A percentile compares a stretch with the other conserved stretches of the same genome.
Conservation (phyloP, 1,284 basidiomycete species). For the Golubevia pallescens region DNA sequence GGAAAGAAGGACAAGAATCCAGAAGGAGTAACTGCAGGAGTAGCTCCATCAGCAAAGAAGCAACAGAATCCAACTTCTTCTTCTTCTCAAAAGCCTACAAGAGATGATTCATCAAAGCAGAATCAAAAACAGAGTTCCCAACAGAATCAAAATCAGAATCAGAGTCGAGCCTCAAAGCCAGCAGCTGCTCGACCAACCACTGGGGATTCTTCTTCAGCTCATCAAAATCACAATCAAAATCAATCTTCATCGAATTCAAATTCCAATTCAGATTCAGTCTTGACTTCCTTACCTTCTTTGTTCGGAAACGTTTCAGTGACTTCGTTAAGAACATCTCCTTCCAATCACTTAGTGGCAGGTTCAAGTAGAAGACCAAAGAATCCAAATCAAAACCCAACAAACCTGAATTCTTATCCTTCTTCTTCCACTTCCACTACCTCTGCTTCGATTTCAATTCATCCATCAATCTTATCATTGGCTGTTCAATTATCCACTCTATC, state of each 20-base stretch:
- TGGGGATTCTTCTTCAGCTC: constrained; percentile 15
- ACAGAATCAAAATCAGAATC: constrained; percentile 14
- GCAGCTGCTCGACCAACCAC: neutral
- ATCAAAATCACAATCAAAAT: neutral
- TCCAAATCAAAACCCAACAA: constrained; percentile 18
- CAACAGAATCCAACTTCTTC: no score
- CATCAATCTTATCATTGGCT: constrained; percentile 43
- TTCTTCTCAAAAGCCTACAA: no score
- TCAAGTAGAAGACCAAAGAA: constrained; percentile 30
- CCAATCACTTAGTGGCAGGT: constrained; percentile 26
- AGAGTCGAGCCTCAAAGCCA: no score
- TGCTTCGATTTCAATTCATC: constrained; percentile 34
- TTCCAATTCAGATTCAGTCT: constrained; percentile 17
- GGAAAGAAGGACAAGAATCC: no score
- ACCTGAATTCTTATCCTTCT: neutral
- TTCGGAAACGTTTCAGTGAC: constrained; percentile 45
- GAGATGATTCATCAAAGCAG: neutral
- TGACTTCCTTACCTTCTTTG: constrained; percentile 30
- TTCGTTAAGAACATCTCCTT: constrained; percentile 16
- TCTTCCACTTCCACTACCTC: constrained; percentile 3
- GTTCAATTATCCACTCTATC: constrained; percentile 49
- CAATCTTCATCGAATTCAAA: constrained; percentile 11
- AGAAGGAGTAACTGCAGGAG: no score
- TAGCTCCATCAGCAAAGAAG: no score
- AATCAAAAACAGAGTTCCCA: constrained; percentile 3